Conservation (phyloP, 208 protist species). For the Endotrypanum monterogeii region DNA sequence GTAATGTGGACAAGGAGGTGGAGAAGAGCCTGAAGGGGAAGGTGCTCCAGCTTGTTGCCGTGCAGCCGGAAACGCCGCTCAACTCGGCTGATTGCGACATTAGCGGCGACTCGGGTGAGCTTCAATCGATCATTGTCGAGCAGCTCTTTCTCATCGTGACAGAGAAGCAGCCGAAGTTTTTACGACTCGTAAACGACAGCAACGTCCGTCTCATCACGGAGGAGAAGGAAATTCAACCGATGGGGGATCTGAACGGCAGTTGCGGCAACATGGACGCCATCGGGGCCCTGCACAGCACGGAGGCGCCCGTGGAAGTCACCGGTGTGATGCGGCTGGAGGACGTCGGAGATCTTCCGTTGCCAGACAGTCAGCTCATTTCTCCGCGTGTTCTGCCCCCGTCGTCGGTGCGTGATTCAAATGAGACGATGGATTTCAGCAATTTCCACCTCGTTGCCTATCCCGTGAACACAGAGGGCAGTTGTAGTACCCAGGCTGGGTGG, state of each 20-base stretch:
- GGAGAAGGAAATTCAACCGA: constrained; percentile 26
- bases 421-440: constrained; percentile 4
- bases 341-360: constrained; percentile 7
- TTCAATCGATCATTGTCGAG: constrained; percentile 85
- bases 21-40: constrained; percentile 69
- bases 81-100: constrained; percentile 82
- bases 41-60: constrained; percentile 64
- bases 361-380: not conserved
- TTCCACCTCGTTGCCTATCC: not conserved
- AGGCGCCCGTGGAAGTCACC: constrained; percentile 17
- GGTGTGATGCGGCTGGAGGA: constrained; percentile 30
- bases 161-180: constrained; percentile 64
- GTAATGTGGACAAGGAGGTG: constrained; percentile 63
- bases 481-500: constrained; percentile 4
- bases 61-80: constrained; percentile 38
- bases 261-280: constrained; percentile 18
- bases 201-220: constrained; percentile 77
- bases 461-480: not conserved
- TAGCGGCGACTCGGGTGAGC: constrained; percentile 60
- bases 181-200: constrained; percentile 81
- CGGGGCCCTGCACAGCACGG: constrained; percentile 13
- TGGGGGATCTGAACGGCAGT: constrained; percentile 9
- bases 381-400: constrained; percentile 8
- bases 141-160: constrained; percentile 78
- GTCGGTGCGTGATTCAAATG: constrained; percentile 1